phyloP scores from a whole-genome alignment of 2,329 filamentous ascomycete genomes.

The Fusarium bulbicola region DNA sequence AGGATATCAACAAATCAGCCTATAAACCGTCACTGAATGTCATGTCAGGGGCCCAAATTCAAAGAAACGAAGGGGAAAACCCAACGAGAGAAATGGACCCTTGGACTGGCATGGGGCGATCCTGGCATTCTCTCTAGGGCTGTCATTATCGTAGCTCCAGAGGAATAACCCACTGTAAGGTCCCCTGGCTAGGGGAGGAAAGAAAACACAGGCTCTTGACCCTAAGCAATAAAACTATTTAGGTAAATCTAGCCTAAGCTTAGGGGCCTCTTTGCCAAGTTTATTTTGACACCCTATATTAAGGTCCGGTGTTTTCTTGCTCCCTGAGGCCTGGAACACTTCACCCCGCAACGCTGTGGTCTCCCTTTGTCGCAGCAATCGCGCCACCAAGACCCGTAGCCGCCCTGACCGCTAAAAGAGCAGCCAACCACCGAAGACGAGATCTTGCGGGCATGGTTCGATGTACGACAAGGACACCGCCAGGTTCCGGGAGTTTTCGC shows the following conservation, averaged over 20 bases:
- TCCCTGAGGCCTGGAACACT: slow-evolving; percentile 32
- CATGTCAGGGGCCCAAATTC: slow-evolving; percentile 5
- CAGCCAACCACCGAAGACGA: slow-evolving; percentile 25
- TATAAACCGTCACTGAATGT: slow-evolving; percentile 26
- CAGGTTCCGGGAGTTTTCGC: slow-evolving; percentile 31
- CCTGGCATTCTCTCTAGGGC: slow-evolving; percentile 13
- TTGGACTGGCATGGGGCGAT: slow-evolving; percentile 4
- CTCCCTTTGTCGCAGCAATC: slow-evolving; percentile 4
- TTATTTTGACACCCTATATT: too few relatives aligned
- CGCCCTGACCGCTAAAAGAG: slow-evolving; percentile 30
- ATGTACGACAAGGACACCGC: slow-evolving; percentile 28
- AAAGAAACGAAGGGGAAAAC: not conserved
- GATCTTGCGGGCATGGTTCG: slow-evolving; percentile 31
- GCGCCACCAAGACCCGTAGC: slow-evolving; percentile 28
- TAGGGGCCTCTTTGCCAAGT: too few relatives aligned
- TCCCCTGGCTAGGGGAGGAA: too few relatives aligned
- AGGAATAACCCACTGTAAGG: slow-evolving; percentile 10
- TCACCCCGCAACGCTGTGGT: slow-evolving; percentile 27
- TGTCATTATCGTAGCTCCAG: slow-evolving; percentile 11
- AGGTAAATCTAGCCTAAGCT: too few relatives aligned
- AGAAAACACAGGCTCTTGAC: too few relatives aligned
- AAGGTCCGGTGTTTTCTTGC: too few relatives aligned
- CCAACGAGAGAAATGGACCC: slow-evolving; percentile 9
- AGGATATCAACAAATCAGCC: slow-evolving; percentile 25
- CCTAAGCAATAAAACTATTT: too few relatives aligned